Evolutionary conservation across 2,329 filamentous ascomycete genomes (phyloP), one percentile per base, ranked within the genome.

Genomic region (Fusarium sp.): DNA sequence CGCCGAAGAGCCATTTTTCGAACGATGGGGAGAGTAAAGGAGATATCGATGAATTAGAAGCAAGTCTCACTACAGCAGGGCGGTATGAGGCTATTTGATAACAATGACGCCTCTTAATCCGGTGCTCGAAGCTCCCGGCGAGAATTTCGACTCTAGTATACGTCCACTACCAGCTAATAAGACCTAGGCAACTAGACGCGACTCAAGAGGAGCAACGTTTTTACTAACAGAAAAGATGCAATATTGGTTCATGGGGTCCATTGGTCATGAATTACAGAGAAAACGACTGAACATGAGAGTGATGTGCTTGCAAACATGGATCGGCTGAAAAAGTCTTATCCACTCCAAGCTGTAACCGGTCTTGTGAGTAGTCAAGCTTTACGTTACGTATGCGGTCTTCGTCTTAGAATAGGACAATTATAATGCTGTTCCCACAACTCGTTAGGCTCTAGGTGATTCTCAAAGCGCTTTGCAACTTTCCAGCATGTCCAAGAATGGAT

Each of bases 1-100:
- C 71, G 4, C 71, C 76, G 4, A 49, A 69, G 28, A 74, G 71
- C 41, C 68, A 56, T 16, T 43, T 77, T 11, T 65, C 69, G 7
- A 45, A 53, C 16, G 47, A 55, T 25, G 28, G 21, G 16, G 34
- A 28, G 13, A 28, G 51, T 5, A 25, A 45, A 13, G 46, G 48
- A 43, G 27, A 49, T 21, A 41, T 55, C 10, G 23, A 7, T 2
- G n/a, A 14, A 2, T 48, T 46, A 27, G 46, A 61, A 30, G 21
- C 14, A 23, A 53, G n/a, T 20, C 57, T 56, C 1, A 28, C 23
- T n/a, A 50, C 45, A 23, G 53, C 30, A 12, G 37, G 62, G n/a
- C n/a, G 32, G 18, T 42, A 42, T 10, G 8, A 30, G 9, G 8
- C 25, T n/a, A 16, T 20, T 28, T 7, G 41, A 65, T 9, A 40